Evolutionary conservation across 306 rosid genomes (phyloP), one percentile per base, ranked within the genome.

Genomic region (Neltuma alba): DNA sequence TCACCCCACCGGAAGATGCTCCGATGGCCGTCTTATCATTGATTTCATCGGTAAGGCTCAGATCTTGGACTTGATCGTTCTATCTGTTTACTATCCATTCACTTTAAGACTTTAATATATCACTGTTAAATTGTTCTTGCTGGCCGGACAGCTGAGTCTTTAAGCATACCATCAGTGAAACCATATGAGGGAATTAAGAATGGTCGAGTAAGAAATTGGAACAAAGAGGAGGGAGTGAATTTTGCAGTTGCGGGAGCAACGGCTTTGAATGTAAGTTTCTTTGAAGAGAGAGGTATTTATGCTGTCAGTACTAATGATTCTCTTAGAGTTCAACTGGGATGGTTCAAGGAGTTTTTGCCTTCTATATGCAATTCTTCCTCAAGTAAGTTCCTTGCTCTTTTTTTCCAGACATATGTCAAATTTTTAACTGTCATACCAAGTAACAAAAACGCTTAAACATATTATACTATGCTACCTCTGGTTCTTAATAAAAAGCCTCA

Each of bases 171-270:
- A 7, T 20, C 6, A 18, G 27, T 50, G 58, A 50, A 50, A 50
- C 58, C 58, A 50, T 50, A 50, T 1, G 3, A 20, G 11, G 58
- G 58, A 50, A n/a, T 50, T 18, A 50, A 7, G 58, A 50, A 50
- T 50, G 58, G 58, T 50, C 25, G 20, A 7, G 7, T 50, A 50
- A 50, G 9, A 6, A 20, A 50, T 50, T 20, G 58, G 58, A 50
- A 9, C 10, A 20, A 50, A 50, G 58, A 50, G 57, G 57, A 20
- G 27, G 58, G 58, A 50, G 58, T 50, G 58, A 50, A 50, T 50
- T 50, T 50, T 18, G 58, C 58, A 18, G 58, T 50, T 7, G 23
- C 58, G 3, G 97, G 93, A 87, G 91, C 97, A 37, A 91, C 93
- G 0, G 92, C 89, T 2, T 64, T 89, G 40, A 84, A 88, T 0